Evolutionary conservation across 208 protist genomes (phyloP), one percentile per base, ranked within the genome.

Genomic region (Angomonas deanei): DNA sequence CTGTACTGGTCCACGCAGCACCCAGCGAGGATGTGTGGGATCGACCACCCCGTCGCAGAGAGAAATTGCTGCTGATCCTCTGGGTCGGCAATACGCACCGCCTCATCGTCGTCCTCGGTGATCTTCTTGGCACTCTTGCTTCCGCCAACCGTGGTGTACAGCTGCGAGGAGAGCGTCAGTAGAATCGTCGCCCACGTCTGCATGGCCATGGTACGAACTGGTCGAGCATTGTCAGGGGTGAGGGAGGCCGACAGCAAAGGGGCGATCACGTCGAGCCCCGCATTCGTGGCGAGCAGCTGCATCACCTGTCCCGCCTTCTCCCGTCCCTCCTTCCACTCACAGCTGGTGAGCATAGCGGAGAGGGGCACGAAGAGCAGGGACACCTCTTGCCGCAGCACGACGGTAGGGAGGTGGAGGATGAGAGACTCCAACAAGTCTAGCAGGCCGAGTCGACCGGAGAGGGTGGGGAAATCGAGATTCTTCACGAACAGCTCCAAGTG

Each of bases 391-490:
- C 83, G 84, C 48, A 96, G 72, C 13, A 96, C 79, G 2, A 76
- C 85, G 6, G 83, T 78, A 0, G 90, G 86, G 26, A 96, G 76
- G 27, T 85, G 86, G 39, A 75, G 64, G 24, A 84, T 52, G 28
- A 96, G 78, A 8, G 73, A 66, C 31, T 86, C 76, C 36, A 97
- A 65, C 47, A 93, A 65, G 66, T 92, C 88, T 34, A 97, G 78
- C 61, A 97, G 71, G 26, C 86, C 91, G 24, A 91, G 71, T 11
- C 82, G 77, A 11, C 88, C 91, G 1, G 68, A 76, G 23, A 90
- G 53, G 42, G 90, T 82, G 5, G 88, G 88, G 72, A 89, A 94
- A 63, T 94, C 84, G 11, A 97, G 71, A 65, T 97, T 97, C 17
- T 77, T 66, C 67, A 82, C 88, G 54, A 89, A 74, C 26, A 91